Conservation (phyloP, 2,329 filamentous ascomycete genomes). For the Chaetothyriales sp. region DNA sequence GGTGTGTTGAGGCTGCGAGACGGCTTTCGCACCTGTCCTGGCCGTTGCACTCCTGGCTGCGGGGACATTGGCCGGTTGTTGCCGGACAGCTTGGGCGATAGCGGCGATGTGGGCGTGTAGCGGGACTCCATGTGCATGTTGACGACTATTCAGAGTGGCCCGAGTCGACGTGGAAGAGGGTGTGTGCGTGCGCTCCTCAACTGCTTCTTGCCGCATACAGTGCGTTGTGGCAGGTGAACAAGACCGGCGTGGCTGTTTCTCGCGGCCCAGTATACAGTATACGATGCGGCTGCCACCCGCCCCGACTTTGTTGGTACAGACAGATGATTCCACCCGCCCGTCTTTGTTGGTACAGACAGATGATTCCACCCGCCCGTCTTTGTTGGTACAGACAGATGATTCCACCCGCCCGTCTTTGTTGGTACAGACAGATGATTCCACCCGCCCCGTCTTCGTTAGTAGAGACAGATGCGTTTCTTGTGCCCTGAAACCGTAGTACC, state of each 20-base stretch:
- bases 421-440: not conserved
- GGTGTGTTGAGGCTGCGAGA: constrained; percentile 27
- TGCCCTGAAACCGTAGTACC: not conserved
- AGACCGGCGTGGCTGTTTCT: not conserved
- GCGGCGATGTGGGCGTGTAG: constrained; percentile 18
- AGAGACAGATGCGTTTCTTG: not conserved
- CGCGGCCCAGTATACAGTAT: not conserved
- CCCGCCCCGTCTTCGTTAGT: not conserved
- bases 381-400: not conserved
- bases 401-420: not conserved
- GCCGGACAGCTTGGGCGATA: constrained; percentile 13
- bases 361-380: not conserved
- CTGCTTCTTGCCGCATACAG: no score
- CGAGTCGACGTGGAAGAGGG: not conserved
- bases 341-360: not conserved
- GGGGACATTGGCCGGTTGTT: constrained; percentile 21
- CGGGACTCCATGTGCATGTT: constrained; percentile 4
- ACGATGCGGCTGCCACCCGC: not conserved
- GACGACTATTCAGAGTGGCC: not conserved
- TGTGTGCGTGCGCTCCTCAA: not conserved
- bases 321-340: not conserved
- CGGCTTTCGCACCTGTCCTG: constrained; percentile 23
- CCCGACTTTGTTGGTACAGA: not conserved
- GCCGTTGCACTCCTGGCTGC: constrained; percentile 23
- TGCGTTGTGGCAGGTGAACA: not conserved